Evolutionary conservation across 176 grass and related monocot species (phyloP).

Genomic region (Olyra latifolia): DNA sequence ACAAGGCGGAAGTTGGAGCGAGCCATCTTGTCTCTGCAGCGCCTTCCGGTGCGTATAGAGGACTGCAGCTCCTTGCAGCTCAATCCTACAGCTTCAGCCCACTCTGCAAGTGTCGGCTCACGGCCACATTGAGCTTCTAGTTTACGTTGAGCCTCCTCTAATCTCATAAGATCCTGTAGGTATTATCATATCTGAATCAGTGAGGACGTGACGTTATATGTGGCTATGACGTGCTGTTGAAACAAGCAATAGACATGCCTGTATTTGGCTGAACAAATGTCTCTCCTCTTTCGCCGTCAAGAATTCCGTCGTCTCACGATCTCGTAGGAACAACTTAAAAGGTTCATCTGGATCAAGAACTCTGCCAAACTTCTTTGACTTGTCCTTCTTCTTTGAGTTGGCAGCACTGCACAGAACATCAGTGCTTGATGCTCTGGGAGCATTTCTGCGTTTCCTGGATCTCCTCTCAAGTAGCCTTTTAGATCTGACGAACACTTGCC

Average conservation of each 20-base stretch:
- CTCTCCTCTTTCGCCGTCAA: conserved; percentile 66
- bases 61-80: conserved; percentile 56
- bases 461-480: conserved; percentile 53
- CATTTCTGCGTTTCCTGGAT: conserved; percentile 42
- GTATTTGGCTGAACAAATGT: conserved; percentile 60
- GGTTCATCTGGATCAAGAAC: conserved; percentile 54
- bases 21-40: conserved; percentile 74
- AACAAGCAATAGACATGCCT: conserved; percentile 33
- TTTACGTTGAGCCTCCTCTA: conserved; percentile 63
- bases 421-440: conserved; percentile 2
- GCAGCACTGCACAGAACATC: conserved; percentile 17
- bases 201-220: background rate
- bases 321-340: conserved; percentile 59
- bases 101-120: conserved; percentile 67
- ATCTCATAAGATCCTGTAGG: conserved; percentile 55
- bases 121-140: conserved; percentile 48
- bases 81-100: conserved; percentile 71
- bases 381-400: conserved; percentile 35
- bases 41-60: conserved; percentile 47
- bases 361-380: conserved; percentile 45
- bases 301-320: conserved; percentile 63
- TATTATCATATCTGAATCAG: background rate
- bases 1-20: conserved; percentile 75
- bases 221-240: background rate
- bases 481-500: conserved; percentile 53